Evolutionary conservation across 148 eudicot species (phyloP).

Genomic region (Diospyros lotus): DNA sequence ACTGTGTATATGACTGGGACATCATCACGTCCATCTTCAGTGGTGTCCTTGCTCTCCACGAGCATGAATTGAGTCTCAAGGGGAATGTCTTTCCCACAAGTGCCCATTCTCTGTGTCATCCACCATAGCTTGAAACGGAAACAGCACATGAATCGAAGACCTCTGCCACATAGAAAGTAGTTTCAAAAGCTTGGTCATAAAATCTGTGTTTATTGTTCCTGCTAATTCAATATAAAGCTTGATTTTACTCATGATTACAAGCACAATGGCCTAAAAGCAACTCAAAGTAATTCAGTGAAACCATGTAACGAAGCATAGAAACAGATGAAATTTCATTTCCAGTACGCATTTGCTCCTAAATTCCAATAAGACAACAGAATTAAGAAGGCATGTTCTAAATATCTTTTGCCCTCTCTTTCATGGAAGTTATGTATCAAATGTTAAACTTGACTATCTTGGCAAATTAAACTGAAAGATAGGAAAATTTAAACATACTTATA

Average conservation of each 20-base stretch:
- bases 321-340: neutral
- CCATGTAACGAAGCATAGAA: neutral
- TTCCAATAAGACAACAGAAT: no score
- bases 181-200: neutral
- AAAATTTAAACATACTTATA: no score
- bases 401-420: no score
- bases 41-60: slow-evolving; percentile 62
- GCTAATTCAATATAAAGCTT: no score
- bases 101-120: slow-evolving; percentile 99
- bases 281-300: neutral
- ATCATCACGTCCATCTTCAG: slow-evolving; percentile 49
- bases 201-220: neutral
- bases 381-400: no score
- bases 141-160: slow-evolving; percentile 73
- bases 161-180: slow-evolving; percentile 39
- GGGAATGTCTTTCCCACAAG: slow-evolving; percentile 77
- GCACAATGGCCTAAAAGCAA: neutral
- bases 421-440: no score
- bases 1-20: slow-evolving; percentile 67
- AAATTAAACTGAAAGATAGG: no score
- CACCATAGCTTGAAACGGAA: slow-evolving; percentile 99
- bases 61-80: slow-evolving; percentile 92
- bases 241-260: no score
- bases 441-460: no score
- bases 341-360: no score